Conservation (phyloP, 768 basidiomycete genomes). For the Tylopilus intermedius region DNA sequence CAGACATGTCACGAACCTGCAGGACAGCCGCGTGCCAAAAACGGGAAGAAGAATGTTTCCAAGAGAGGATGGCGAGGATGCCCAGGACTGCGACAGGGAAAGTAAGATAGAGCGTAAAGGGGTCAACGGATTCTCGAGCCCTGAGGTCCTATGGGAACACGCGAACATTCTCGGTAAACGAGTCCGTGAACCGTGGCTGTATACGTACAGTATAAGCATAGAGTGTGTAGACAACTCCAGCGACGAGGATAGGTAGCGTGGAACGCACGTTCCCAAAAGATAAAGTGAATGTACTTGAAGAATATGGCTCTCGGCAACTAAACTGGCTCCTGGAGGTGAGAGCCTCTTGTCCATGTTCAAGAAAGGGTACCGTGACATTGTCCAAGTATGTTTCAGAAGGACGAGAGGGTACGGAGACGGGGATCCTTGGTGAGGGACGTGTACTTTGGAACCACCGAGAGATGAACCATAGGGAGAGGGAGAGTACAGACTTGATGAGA, state of each 20-base stretch:
- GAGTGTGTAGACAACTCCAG: slow-evolving; percentile 11
- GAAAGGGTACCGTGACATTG: neutral
- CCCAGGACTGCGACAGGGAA: slow-evolving; percentile 21
- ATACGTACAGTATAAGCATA: slow-evolving; percentile 21
- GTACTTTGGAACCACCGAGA: slow-evolving; percentile 1
- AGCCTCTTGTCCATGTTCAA: slow-evolving; percentile 6
- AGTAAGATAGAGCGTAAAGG: slow-evolving; percentile 20
- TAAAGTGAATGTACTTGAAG: neutral
- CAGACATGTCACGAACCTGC: slow-evolving; percentile 28
- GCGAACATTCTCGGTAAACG: neutral
- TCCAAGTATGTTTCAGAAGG: slow-evolving; percentile 7
- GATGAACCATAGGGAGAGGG: slow-evolving; percentile 14
- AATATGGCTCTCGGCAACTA: slow-evolving; percentile 1
- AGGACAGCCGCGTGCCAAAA: slow-evolving; percentile 32
- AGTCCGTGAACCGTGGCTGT: neutral
- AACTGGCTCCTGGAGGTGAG: neutral
- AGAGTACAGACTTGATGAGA: slow-evolving; percentile 15
- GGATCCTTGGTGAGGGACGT: too few species aligned
- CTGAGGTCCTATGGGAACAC: slow-evolving; percentile 18
- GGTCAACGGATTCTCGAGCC: slow-evolving; percentile 16
- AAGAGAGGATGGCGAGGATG: slow-evolving; percentile 17
- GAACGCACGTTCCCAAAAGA: slow-evolving; percentile 13
- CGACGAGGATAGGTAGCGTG: slow-evolving; percentile 10
- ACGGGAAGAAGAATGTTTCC: slow-evolving; percentile 16
- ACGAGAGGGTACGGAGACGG: neutral